Evolutionary conservation across 23 red algal species (phyloP).

Genomic region (Cyanidiococcus yangmingshanensis): DNA sequence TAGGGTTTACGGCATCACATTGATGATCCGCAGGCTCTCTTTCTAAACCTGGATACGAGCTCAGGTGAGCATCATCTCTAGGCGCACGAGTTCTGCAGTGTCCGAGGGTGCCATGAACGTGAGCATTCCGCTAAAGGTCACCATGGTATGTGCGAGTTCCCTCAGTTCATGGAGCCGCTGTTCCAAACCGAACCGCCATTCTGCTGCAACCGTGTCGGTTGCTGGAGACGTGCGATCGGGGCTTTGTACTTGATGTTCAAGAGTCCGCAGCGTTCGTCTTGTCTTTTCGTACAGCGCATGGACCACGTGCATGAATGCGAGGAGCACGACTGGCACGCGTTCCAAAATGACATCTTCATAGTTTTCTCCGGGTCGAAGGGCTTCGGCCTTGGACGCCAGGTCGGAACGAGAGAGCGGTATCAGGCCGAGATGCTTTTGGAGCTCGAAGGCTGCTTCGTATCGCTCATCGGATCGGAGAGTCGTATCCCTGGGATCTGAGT

Average conservation of each 20-base stretch:
- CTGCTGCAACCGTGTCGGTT: neutral
- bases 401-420: neutral
- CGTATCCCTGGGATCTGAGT: neutral
- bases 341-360: neutral
- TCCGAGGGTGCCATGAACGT: neutral
- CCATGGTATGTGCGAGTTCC: neutral
- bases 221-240: neutral
- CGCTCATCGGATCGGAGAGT: neutral
- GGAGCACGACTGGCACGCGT: conserved; percentile 2
- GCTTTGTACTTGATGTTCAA: neutral
- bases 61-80: conserved; percentile 3
- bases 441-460: conserved; percentile 3
- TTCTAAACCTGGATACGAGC: too few species aligned
- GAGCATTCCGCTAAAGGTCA: conserved; percentile 3
- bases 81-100: conserved; percentile 1
- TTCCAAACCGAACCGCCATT: neutral
- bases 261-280: neutral
- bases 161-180: neutral
- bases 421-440: neutral
- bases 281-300: neutral
- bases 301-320: neutral
- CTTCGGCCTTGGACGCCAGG: neutral
- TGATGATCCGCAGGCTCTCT: too few species aligned
- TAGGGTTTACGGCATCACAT: too few species aligned
- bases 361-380: neutral